Evolutionary conservation across 164 flowering plant genomes (phyloP).

Genomic region (Macadamia integrifolia): DNA sequence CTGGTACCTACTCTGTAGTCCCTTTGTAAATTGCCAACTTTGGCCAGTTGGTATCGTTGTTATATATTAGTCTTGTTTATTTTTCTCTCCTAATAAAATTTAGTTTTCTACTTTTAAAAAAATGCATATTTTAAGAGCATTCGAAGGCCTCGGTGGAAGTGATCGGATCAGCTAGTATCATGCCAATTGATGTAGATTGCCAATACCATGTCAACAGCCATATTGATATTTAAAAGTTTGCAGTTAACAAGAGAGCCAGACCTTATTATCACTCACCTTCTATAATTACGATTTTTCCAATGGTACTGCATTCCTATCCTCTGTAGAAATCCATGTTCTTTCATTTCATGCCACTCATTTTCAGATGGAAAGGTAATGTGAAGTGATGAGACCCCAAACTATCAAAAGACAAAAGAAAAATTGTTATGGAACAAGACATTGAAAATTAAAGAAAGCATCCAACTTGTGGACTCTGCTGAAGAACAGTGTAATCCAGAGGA

Average conservation of each 20-base stretch:
- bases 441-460: background rate
- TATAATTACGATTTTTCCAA: slow-evolving; percentile 86
- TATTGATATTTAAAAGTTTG: background rate
- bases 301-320: slow-evolving; percentile 96
- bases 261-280: slow-evolving; percentile 35
- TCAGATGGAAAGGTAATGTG: slow-evolving; percentile 82
- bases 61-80: no score
- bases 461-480: background rate
- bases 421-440: background rate
- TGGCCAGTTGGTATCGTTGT: no score
- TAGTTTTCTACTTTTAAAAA: background rate
- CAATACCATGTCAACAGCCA: background rate
- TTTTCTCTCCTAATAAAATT: no score
- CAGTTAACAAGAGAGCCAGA: background rate
- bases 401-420: slow-evolving; percentile 15
- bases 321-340: slow-evolving; percentile 70
- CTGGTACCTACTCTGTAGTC: no score
- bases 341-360: slow-evolving; percentile 59
- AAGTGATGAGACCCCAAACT: slow-evolving; percentile 83
- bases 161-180: no score
- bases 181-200: background rate
- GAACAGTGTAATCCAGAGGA: no score
- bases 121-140: slow-evolving; percentile 1
- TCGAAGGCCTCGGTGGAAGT: background rate
- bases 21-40: no score